Conservation (phyloP, 768 basidiomycete genomes). For the Pleurotus tuoliensis region DNA sequence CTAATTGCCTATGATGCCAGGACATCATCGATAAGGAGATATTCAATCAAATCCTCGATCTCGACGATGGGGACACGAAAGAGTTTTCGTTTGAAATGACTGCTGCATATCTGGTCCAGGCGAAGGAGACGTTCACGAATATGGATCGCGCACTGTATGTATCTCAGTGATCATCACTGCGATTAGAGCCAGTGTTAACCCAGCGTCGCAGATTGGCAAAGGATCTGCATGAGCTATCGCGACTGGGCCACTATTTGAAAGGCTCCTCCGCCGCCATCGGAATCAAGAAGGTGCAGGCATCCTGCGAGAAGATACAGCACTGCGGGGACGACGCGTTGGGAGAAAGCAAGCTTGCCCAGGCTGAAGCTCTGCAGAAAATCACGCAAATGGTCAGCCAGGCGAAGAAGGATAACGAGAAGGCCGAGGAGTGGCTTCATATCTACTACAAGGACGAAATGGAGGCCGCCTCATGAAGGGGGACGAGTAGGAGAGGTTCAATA, state of each 20-base stretch:
- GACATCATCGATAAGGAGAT: conserved; percentile 66
- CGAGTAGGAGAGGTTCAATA: background rate
- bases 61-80: conserved; percentile 78
- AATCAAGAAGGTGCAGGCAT: conserved; percentile 70
- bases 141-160: conserved; percentile 84
- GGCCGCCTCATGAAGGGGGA: background rate
- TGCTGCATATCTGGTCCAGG: conserved; percentile 78
- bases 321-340: conserved; percentile 68
- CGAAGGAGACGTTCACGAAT: conserved; percentile 63
- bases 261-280: conserved; percentile 96
- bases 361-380: conserved; percentile 60
- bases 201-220: conserved; percentile 40
- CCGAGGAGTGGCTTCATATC: conserved; percentile 57
- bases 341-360: conserved; percentile 32
- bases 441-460: conserved; percentile 3
- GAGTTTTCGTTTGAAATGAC: conserved; percentile 83
- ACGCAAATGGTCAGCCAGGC: conserved; percentile 50
- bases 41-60: conserved; percentile 84
- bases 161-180: background rate
- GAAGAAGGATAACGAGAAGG: conserved; percentile 64
- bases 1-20: background rate
- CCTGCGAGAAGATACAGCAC: conserved; percentile 91
- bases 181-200: background rate
- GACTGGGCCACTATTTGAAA: conserved; percentile 91
- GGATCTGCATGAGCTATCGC: conserved; percentile 64